Conservation (phyloP, 345 rosid genomes). For the Linum usitatissimum region DNA sequence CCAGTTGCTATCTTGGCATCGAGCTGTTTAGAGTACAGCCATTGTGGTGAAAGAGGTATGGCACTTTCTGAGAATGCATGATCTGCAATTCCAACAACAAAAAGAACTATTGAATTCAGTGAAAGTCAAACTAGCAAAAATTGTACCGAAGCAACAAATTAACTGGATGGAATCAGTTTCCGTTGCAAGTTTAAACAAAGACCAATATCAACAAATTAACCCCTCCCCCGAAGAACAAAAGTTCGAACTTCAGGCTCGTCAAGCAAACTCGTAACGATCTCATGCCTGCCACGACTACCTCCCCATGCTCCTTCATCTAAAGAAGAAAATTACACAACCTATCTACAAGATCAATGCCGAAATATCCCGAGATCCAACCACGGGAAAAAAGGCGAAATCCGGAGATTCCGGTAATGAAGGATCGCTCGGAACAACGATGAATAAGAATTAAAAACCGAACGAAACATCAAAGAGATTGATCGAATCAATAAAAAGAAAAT, state of each 20-base stretch:
- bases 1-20: background rate
- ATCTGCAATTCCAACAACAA: background rate
- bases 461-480: background rate
- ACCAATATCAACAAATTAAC: too few relatives aligned
- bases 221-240: background rate
- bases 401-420: background rate
- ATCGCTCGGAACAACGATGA: background rate
- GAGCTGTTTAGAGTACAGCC: background rate
- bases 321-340: background rate
- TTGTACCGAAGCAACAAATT: background rate
- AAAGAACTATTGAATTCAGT: background rate
- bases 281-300: background rate
- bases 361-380: background rate
- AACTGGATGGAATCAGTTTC: background rate
- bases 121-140: background rate
- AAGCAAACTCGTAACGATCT: background rate
- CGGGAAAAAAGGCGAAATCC: background rate
- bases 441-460: background rate
- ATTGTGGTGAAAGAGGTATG: slow-evolving; percentile 1
- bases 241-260: background rate
- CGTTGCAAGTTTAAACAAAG: too few relatives aligned
- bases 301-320: background rate
- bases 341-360: background rate
- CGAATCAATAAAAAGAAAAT: background rate
- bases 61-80: background rate